Base-by-base conservation (phyloP, 176 grass and related monocot species). In the Eleusine indica region DNA sequence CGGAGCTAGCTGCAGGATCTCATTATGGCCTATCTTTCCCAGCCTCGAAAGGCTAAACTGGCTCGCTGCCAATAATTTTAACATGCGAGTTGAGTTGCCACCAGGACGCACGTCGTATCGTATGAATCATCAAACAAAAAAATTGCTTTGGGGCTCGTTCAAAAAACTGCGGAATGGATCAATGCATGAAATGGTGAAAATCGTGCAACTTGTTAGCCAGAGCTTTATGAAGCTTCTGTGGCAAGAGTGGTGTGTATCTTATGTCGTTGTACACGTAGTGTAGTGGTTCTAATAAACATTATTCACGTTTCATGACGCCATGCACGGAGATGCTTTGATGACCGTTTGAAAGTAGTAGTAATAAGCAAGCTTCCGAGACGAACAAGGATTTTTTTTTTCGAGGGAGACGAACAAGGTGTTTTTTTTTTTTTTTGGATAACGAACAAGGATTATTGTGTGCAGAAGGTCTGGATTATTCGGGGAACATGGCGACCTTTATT, bases 41-140 rank as follows among this genome's bases (percentile, higher is more conserved):
- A 16, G 48, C 83, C 73, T 82, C 88, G 67, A 90, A 90, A 86
- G 73, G 79, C 83, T 90, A 90, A 90, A 67, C 44, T 39, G 83
- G 63, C 65, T 76, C 42, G 7, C 71, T 52, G 14, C 69, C 75
- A 61, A 58, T 68, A 77, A 77, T 38, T 70, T 32, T 11, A 60
- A 44, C 39, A 7, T 35, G 16, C 16, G 37, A 54, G 63, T 35
- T 53, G 64, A 40, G 39, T 47, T 77, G 83, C 53, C 40, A 43
- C 51, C 12, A 64, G 29, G 15, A 35, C 49, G 87, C 82, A 85
- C 71, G 52, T 85, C 71, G 52, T 85, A 7, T 39, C 61, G 32
- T 5, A 7, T 39, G 32, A 53, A 72, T 71, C 38, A 9, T 46
- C 44, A 71, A 68, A 69, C 71, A 46, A 67, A 25, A 58, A 44